Evolutionary conservation across 1,139 yeast genomes (phyloP), one percentile per base, ranked within the genome.

Genomic region (Hemisphaericaspora lyxosophila): DNA sequence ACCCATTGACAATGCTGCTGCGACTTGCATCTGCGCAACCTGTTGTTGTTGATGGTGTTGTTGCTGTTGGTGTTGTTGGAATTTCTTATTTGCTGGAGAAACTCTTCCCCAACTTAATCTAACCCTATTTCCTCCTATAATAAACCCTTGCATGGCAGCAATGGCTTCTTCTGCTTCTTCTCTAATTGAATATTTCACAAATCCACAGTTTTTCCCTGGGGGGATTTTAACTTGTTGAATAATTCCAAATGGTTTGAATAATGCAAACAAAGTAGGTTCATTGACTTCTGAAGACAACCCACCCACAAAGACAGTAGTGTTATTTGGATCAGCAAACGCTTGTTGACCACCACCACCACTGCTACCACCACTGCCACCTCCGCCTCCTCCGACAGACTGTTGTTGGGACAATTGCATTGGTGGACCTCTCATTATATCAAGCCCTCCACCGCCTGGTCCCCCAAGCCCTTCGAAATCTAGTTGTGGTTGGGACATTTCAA

Each of bases 281-380:
- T 80, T 71, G 19, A 87, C 89, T 36, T 82, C 80, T 15, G 82
- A 70, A 7, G 92, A 81, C 34, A 89, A 65, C 0, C 97, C 97
- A 18, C 97, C 97, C 16, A 89, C 92, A 59, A 89, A 89, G n/a
- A 89, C 96, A 0, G 97, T 89, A 9, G 96, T 87, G 58, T 88
- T 89, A 55, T 76, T 81, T 14, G 90, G 89, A 54, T 88, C 95
- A 29, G 83, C 71, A 54, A 67, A 83, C 23, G 60, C 59, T 45
- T 78, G 80, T 26, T 26, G 30, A 8, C 20, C 11, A 9, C 5
- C 12, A 8, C 12, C 8, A 20, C 23, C 23, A 8, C 23, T 11
- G 11, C 23, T 11, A 20, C 23, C 23, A 20, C 7, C 11, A 20
- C 23, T 11, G 11, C 23, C 23, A 11, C 7, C 23, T 8, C 23